phyloP scores from a whole-genome alignment of 495 filamentous ascomycete species.

The Ramalina intermedia region DNA sequence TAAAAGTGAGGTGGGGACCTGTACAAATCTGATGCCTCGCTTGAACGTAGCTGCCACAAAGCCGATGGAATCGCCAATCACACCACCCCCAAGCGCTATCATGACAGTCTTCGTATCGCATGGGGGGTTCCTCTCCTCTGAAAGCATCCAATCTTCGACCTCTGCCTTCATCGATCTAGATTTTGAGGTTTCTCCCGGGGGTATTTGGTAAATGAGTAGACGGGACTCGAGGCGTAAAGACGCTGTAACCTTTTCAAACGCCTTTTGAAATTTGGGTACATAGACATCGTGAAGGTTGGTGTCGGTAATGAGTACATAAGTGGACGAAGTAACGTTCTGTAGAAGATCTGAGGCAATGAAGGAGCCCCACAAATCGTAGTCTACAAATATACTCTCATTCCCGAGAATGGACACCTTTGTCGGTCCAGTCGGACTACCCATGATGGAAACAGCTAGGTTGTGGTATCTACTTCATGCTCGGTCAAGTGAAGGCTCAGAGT shows the following conservation, averaged over 20 bases:
- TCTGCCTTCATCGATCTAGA: constrained; percentile 82
- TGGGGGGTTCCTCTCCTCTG: constrained; percentile 44
- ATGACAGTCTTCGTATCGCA: constrained; percentile 92
- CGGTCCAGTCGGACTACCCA: constrained; percentile 24
- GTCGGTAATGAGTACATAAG: constrained; percentile 92
- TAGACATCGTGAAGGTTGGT: constrained; percentile 78
- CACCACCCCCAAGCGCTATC: constrained; percentile 90
- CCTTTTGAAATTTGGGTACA: constrained; percentile 55
- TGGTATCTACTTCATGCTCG: not conserved
- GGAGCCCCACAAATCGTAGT: constrained; percentile 77
- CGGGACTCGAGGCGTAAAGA: constrained; percentile 33
- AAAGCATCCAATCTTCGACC: constrained; percentile 95
- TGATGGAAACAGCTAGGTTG: constrained; percentile 18
- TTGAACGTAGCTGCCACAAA: constrained; percentile 97
- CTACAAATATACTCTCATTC: constrained; percentile 67
- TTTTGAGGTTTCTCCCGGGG: constrained; percentile 88
- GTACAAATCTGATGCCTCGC: constrained; percentile 89
- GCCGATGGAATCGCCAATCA: constrained; percentile 95
- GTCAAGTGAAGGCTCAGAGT: not conserved
- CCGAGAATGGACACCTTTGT: constrained; percentile 40
- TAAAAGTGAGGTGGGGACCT: constrained; percentile 88
- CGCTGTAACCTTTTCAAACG: constrained; percentile 39
- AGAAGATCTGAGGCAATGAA: constrained; percentile 76
- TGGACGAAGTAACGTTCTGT: constrained; percentile 61
- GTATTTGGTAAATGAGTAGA: constrained; percentile 72